Conservation (phyloP, 805 yeast species). For the Yarrowia sp. region DNA sequence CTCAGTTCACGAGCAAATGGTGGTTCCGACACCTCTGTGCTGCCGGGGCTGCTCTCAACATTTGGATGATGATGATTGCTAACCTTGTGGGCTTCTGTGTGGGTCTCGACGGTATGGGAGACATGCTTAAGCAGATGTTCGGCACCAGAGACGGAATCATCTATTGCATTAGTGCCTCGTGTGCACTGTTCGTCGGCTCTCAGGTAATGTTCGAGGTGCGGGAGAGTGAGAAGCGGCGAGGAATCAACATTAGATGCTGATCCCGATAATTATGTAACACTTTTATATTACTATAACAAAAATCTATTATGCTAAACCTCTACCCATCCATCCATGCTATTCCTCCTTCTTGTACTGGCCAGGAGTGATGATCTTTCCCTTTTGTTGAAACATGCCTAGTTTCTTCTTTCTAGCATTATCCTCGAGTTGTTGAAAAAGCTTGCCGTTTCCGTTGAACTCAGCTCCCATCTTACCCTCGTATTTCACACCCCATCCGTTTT, state of each 20-base stretch:
- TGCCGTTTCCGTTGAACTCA: slow-evolving; percentile 79
- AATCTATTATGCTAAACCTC: neutral
- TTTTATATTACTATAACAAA: slow-evolving; percentile 15
- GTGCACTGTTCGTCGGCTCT: slow-evolving; percentile 71
- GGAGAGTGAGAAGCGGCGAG: slow-evolving; percentile 78
- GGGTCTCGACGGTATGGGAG: slow-evolving; percentile 78
- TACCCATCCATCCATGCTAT: neutral
- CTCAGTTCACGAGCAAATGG: slow-evolving; percentile 27
- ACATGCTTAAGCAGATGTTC: slow-evolving; percentile 66
- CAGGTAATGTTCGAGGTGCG: slow-evolving; percentile 95
- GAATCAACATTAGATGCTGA: slow-evolving; percentile 76
- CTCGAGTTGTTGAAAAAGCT: slow-evolving; percentile 58
- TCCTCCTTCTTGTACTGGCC: slow-evolving; percentile 40
- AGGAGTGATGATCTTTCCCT: slow-evolving; percentile 34
- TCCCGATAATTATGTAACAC: neutral
- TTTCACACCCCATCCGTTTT: slow-evolving; percentile 77
- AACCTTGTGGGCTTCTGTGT: slow-evolving; percentile 92
- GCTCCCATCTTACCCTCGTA: slow-evolving; percentile 81
- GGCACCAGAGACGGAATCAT: slow-evolving; percentile 63
- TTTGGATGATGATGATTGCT: slow-evolving; percentile 98
- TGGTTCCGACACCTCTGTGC: slow-evolving; percentile 78
- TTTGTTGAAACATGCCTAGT: slow-evolving; percentile 62
- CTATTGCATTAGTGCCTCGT: slow-evolving; percentile 58
- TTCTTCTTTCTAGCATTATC: slow-evolving; percentile 51
- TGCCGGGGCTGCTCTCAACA: slow-evolving; percentile 79